Conservation (phyloP, 1,139 yeast genomes). For the Scheffersomyces stambukii region DNA sequence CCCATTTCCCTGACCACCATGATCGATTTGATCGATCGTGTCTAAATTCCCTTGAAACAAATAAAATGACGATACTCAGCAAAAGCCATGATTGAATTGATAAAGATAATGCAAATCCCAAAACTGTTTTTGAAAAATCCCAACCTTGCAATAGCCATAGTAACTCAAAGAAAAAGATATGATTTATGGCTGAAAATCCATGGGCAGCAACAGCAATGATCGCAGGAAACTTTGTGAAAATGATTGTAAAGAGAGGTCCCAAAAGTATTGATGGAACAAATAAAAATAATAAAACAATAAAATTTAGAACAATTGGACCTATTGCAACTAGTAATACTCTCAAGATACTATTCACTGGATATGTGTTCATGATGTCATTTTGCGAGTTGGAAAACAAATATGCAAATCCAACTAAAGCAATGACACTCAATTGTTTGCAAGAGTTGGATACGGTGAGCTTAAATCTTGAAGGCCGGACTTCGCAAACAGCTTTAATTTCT, state of each 20-base stretch:
- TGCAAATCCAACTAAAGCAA: constrained; percentile 31
- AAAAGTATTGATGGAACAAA: constrained; percentile 37
- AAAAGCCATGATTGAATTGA: constrained; percentile 44
- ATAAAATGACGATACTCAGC: constrained; percentile 30
- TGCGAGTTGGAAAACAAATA: constrained; percentile 45
- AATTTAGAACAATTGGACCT: constrained; percentile 47
- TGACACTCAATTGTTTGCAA: constrained; percentile 23
- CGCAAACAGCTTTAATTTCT: constrained; percentile 24
- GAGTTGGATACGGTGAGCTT: constrained; percentile 30
- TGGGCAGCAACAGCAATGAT: constrained; percentile 44
- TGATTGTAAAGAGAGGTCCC: constrained; percentile 43
- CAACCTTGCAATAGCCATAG: constrained; percentile 52
- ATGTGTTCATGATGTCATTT: constrained; percentile 25
- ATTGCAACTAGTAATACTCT: constrained; percentile 41
- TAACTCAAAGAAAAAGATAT: constrained; percentile 44
- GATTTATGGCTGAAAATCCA: constrained; percentile 35
- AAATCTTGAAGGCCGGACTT: constrained; percentile 36
- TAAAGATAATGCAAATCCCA: constrained; percentile 42
- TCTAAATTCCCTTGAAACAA: constrained; percentile 48
- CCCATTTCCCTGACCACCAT: constrained; percentile 73
- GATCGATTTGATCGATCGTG: constrained; percentile 50
- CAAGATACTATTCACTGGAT: constrained; percentile 28
- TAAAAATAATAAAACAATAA: constrained; percentile 30
- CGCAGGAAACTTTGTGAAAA: constrained; percentile 38
- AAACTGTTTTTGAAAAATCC: constrained; percentile 43